These are phyloP conservation scores for Nitzschia sp. DNA, from an alignment of 108 stramenopile genomes.

Conservation along the genomic window DNA sequence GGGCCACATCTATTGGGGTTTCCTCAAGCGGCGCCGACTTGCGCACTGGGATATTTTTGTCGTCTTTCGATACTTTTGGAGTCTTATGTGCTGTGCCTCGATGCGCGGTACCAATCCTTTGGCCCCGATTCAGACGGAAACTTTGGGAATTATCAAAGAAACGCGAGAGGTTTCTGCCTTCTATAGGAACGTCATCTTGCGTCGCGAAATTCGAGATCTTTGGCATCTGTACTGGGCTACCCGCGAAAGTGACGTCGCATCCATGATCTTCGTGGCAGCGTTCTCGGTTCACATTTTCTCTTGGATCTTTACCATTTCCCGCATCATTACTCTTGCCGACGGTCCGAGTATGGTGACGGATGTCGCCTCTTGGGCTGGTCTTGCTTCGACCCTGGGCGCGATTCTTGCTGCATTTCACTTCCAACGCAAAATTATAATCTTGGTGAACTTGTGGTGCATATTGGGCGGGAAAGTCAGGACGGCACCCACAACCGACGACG, in stretches of 20 bases:
- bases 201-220: constrained; percentile 34
- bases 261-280: constrained; percentile 26
- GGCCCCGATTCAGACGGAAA: constrained; percentile 27
- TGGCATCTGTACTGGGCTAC: constrained; percentile 35
- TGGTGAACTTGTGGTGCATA: constrained; percentile 20
- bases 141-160: constrained; percentile 26
- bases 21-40: constrained; percentile 21
- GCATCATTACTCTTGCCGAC: constrained; percentile 11
- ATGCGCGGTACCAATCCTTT: background rate
- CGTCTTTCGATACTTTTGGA: constrained; percentile 21
- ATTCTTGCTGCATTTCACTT: constrained; percentile 28
- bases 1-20: constrained; percentile 25
- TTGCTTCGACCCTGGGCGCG: constrained; percentile 21
- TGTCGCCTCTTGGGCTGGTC: constrained; percentile 17
- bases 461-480: constrained; percentile 16
- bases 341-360: background rate
- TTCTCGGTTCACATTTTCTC: constrained; percentile 23
- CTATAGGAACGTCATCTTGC: constrained; percentile 11
- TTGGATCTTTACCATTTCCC: constrained; percentile 21
- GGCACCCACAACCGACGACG: background rate
- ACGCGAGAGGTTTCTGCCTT: constrained; percentile 8
- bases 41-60: constrained; percentile 17
- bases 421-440: constrained; percentile 17
- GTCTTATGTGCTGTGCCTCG: constrained; percentile 24
- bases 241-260: constrained; percentile 27